These are phyloP conservation scores for Podila epigama DNA, from an alignment of 192 early-diverging fungal species.

Conservation along the genomic window DNA sequence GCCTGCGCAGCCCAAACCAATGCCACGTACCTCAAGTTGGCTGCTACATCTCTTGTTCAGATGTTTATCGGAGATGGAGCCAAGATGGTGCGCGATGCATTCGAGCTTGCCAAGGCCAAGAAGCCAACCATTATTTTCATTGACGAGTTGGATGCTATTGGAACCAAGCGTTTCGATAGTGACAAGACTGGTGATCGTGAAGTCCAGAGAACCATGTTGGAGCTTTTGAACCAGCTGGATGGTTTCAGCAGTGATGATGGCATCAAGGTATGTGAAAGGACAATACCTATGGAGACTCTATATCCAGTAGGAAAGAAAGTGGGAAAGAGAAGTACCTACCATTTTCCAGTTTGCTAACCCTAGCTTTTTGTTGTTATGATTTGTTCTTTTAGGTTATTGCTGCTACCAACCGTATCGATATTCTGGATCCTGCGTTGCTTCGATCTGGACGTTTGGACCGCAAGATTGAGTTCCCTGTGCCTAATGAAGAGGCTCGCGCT, in stretches of 20 bases:
- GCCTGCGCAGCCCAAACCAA: constrained; percentile 99
- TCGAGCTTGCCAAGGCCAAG: constrained; percentile 97
- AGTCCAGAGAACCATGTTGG: constrained; percentile 99
- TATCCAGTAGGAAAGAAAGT: too few relatives aligned
- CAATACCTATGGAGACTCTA: neutral
- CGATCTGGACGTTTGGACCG: constrained; percentile 90
- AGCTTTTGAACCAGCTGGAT: constrained; percentile 97
- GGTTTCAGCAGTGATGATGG: constrained; percentile 95
- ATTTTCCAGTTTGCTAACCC: constrained; percentile 1
- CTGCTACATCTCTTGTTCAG: constrained; percentile 92
- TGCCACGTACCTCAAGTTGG: constrained; percentile 94
- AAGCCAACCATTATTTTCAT: constrained; percentile 99
- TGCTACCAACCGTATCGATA: constrained; percentile 97
- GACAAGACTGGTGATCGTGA: constrained; percentile 98
- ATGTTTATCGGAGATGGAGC: constrained; percentile 99
- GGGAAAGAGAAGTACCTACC: too few relatives aligned
- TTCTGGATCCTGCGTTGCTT: constrained; percentile 88
- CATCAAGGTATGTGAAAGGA: constrained; percentile 92
- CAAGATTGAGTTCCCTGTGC: constrained; percentile 93
- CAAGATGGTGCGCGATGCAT: constrained; percentile 96
- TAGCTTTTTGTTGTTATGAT: neutral
- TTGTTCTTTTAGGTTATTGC: constrained; percentile 79
- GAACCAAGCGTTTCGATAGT: constrained; percentile 98
- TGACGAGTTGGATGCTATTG: constrained; percentile 98
- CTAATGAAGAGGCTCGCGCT: constrained; percentile 93